Evolutionary conservation across 371 early-diverging fungal genomes (phyloP).

Genomic region (Lichtheimia ramosa): DNA sequence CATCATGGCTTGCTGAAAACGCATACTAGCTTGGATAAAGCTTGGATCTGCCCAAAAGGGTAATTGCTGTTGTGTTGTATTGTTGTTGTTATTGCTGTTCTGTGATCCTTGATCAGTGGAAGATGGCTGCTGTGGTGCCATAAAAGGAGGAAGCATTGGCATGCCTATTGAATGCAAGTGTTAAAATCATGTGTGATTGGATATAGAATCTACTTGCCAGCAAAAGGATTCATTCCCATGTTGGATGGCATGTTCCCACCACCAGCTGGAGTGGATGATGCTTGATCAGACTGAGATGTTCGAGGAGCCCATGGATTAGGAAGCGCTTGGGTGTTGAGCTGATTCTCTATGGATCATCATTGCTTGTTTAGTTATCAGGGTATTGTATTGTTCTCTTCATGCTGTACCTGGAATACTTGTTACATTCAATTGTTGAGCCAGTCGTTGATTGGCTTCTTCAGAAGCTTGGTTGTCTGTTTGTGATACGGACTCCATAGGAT

Average conservation of each 20-base stretch:
- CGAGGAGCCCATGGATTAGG: conserved; percentile 84
- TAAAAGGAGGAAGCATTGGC: conserved; percentile 30
- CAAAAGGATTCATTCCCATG: conserved; percentile 40
- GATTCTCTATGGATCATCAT: conserved; percentile 38
- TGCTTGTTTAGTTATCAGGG: background rate
- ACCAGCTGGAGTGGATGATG: conserved; percentile 1
- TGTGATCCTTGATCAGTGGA: background rate
- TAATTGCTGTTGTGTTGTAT: conserved; percentile 8
- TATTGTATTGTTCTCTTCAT: conserved; percentile 1
- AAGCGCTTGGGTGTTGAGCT: conserved; percentile 75
- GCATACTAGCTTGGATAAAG: conserved; percentile 42
- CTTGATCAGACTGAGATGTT: conserved; percentile 3
- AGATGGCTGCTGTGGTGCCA: conserved; percentile 8
- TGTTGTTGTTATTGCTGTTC: conserved; percentile 7
- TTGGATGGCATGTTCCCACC: background rate
- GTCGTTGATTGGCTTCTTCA: conserved; percentile 67
- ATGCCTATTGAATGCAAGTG: conserved; percentile 12
- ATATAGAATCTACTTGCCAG: conserved; percentile 23
- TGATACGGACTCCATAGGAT: conserved; percentile 66
- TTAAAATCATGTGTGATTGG: background rate
- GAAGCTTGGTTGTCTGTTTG: conserved; percentile 36
- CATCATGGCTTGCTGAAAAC: conserved; percentile 41
- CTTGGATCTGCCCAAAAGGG: conserved; percentile 54
- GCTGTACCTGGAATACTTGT: conserved; percentile 47
- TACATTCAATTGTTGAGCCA: conserved; percentile 70